Evolutionary conservation across 2,329 filamentous ascomycete species (phyloP).

Genomic region (Fonsecaea monophora): DNA sequence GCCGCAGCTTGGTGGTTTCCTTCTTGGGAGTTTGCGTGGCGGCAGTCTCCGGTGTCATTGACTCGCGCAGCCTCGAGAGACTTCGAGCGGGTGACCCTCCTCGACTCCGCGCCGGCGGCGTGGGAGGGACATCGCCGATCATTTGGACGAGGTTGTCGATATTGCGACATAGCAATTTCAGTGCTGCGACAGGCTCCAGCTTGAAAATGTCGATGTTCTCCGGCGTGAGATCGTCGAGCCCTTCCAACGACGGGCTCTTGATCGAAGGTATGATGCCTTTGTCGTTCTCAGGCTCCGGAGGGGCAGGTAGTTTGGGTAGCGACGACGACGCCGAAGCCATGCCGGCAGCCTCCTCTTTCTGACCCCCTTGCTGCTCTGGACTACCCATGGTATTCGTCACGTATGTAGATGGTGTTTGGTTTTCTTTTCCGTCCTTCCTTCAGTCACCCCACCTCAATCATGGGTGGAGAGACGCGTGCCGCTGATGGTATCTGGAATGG

Average conservation of each 20-base stretch:
- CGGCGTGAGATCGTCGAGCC: slow-evolving; percentile 40
- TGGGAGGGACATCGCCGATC: slow-evolving; percentile 75
- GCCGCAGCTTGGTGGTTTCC: slow-evolving; percentile 39
- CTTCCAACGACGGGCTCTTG: slow-evolving; percentile 46
- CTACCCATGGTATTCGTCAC: slow-evolving; percentile 27
- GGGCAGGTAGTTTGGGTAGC: slow-evolving; percentile 30
- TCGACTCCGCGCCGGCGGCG: slow-evolving; percentile 59
- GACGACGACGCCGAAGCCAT: slow-evolving; percentile 8
- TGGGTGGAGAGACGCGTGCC: slow-evolving; percentile 19
- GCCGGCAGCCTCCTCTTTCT: slow-evolving; percentile 28
- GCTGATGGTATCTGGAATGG: slow-evolving; percentile 16
- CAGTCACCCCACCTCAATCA: slow-evolving; percentile 28
- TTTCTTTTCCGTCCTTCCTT: slow-evolving; percentile 5
- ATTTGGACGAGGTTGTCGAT: slow-evolving; percentile 60
- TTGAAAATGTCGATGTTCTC: slow-evolving; percentile 71
- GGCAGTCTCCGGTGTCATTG: slow-evolving; percentile 16
- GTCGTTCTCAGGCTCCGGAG: slow-evolving; percentile 41
- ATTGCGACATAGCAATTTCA: slow-evolving; percentile 77
- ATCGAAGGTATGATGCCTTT: slow-evolving; percentile 39
- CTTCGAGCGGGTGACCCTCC: slow-evolving; percentile 30
- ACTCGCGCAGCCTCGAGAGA: slow-evolving; percentile 29
- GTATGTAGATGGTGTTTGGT: slow-evolving; percentile 1
- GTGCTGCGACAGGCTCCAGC: slow-evolving; percentile 73
- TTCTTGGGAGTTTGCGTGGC: slow-evolving; percentile 37
- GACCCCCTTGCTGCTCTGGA: slow-evolving; percentile 18